Base-by-base conservation (phyloP, 2,329 filamentous ascomycete species). In the Diaporthe sp. region DNA sequence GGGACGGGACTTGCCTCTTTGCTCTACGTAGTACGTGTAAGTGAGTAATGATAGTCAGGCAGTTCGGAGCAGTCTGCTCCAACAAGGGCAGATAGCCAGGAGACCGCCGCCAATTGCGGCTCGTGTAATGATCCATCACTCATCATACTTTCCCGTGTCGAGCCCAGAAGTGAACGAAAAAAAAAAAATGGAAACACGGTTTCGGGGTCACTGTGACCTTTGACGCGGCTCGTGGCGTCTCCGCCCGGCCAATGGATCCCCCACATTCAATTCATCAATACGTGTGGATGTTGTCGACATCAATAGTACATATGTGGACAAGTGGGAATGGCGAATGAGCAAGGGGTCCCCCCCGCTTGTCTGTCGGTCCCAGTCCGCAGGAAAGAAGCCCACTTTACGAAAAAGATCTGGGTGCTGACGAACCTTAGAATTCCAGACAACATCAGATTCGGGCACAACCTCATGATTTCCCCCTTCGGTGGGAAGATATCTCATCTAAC, bases 171-270 rank as follows among this genome's bases (percentile, higher is more conserved):
- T 35, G 45, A 30, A n/a, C n/a, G n/a, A n/a, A n/a, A n/a, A n/a
- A n/a, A n/a, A 33, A 19, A 35, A 67, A 52, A 1, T 52, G 61
- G 61, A 38, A 67, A 67, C 61, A 67, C 33, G 45, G 61, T 38
- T 67, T 67, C 45, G 61, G 61, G 64, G 64, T 68, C 64, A 68
- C 64, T 54, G 64, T 68, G 64, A 68, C 64, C 64, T 68, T 66
- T 40, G 64, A 54, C 47, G 47, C 47, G 64, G 64, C 64, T 67
- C 64, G 64, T 52, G 64, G 64, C 64, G 33, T 67, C 30, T 67
- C 45, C 64, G 45, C 61, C 42, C 10, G 61, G 61, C 45, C 42
- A 50, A 28, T 38, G 47, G 33, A 8, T 54, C 33, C 64, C 64
- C 64, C 47, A 68, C 64, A 68, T 54, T 54, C 45, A 68, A 68